Conservation (phyloP, 164 flowering plant genomes). For the Paratinospora sagittata region DNA sequence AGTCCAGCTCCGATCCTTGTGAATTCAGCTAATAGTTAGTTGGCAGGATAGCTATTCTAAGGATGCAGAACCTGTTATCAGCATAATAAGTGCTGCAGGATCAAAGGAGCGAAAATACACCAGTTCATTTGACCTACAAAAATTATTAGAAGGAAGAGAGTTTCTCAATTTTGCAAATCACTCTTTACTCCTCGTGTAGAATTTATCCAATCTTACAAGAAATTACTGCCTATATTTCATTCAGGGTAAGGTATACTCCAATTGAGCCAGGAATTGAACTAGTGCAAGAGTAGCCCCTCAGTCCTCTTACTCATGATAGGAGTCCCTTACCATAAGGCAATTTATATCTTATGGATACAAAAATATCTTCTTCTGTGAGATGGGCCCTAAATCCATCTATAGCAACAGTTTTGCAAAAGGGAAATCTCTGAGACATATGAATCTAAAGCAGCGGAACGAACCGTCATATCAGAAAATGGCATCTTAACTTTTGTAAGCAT, state of each 20-base stretch:
- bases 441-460: slow-evolving; percentile 25
- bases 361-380: background rate
- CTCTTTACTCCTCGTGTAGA: background rate
- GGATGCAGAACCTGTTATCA: background rate
- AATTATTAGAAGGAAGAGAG: background rate
- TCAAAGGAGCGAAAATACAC: background rate
- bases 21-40: background rate
- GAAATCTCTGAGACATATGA: background rate
- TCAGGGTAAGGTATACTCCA: background rate
- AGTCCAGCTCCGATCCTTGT: background rate
- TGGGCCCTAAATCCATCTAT: background rate
- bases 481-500: slow-evolving; percentile 94
- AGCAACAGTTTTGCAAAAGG: background rate
- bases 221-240: background rate
- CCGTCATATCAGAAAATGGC: slow-evolving; percentile 88
- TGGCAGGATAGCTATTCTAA: background rate
- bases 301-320: background rate
- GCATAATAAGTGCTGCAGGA: background rate
- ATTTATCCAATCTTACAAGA: background rate
- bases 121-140: background rate
- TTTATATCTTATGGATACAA: background rate
- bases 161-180: background rate
- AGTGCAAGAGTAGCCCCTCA: background rate
- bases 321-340: background rate
- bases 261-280: background rate